Conservation (phyloP, 495 filamentous ascomycete species). For the Xylaria venustula region DNA sequence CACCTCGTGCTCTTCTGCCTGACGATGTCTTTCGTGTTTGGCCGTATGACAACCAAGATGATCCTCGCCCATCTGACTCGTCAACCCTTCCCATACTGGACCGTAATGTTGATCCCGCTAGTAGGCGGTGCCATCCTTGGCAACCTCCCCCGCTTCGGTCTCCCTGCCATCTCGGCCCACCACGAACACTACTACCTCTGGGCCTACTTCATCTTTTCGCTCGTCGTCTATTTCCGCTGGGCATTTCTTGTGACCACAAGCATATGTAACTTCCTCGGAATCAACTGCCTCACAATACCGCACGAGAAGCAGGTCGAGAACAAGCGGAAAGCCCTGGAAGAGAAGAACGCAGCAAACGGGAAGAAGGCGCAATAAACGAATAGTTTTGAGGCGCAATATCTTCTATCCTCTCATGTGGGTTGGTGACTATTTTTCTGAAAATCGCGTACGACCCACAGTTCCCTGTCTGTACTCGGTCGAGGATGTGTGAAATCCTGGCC, state of each 20-base stretch:
- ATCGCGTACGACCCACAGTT: neutral
- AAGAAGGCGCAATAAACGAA: constrained; percentile 29
- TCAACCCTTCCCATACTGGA: constrained; percentile 97
- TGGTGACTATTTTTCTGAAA: neutral
- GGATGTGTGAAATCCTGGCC: too few relatives aligned
- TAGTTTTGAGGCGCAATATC: neutral
- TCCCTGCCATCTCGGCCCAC: constrained; percentile 57
- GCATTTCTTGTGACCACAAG: constrained; percentile 85
- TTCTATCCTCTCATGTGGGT: neutral
- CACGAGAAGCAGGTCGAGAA: constrained; percentile 53
- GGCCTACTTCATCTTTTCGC: constrained; percentile 75
- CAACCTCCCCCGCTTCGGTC: constrained; percentile 77
- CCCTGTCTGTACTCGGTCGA: too few relatives aligned
- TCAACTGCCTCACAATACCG: constrained; percentile 91
- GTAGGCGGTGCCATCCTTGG: constrained; percentile 78
- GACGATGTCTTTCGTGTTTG: constrained; percentile 93
- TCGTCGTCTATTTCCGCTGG: constrained; percentile 86
- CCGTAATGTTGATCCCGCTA: constrained; percentile 80
- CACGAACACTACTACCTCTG: constrained; percentile 80
- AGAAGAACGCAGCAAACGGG: constrained; percentile 29
- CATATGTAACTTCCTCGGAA: constrained; percentile 88
- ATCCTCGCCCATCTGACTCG: constrained; percentile 92
- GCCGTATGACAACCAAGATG: constrained; percentile 99
- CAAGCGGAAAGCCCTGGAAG: constrained; percentile 23
- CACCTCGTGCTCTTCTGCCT: constrained; percentile 89